Evolutionary conservation across 768 basidiomycete species (phyloP).

Genomic region (Trametes sanguinea): DNA sequence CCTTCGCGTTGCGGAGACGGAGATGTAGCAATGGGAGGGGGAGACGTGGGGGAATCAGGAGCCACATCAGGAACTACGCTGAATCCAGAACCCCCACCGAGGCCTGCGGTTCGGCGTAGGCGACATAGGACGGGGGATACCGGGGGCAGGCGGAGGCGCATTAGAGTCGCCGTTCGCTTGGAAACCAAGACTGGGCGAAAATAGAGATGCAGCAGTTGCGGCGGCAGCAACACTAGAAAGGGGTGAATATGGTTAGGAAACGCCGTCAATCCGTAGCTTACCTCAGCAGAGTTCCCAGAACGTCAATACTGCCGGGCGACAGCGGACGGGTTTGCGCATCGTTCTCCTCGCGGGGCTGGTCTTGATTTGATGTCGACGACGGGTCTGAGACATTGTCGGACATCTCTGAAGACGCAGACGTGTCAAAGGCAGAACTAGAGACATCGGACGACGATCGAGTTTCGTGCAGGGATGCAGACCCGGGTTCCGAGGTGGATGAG

Average conservation of each 20-base stretch:
- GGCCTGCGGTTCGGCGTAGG: constrained; percentile 45
- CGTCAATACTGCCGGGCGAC: constrained; percentile 78
- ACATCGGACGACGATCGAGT: constrained; percentile 5
- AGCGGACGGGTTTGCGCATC: constrained; percentile 39
- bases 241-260: constrained; percentile 6
- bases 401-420: constrained; percentile 1
- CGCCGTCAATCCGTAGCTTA: constrained; percentile 34
- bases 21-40: not conserved
- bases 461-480: not conserved
- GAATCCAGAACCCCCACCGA: constrained; percentile 32
- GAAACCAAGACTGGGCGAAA: constrained; percentile 54
- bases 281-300: constrained; percentile 82
- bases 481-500: constrained; percentile 15
- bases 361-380: constrained; percentile 5
- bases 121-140: constrained; percentile 38
- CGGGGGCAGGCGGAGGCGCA: constrained; percentile 22
- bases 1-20: constrained; percentile 22
- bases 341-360: constrained; percentile 12
- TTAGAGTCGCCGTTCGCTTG: constrained; percentile 13
- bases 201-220: constrained; percentile 83
- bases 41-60: constrained; percentile 15
- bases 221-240: constrained; percentile 73
- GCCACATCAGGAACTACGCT: constrained; percentile 30
- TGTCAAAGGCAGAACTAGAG: constrained; percentile 1
- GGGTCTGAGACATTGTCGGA: constrained; percentile 10